Conservation (phyloP, 192 early-diverging fungal species). For the Podila clonocystis region DNA sequence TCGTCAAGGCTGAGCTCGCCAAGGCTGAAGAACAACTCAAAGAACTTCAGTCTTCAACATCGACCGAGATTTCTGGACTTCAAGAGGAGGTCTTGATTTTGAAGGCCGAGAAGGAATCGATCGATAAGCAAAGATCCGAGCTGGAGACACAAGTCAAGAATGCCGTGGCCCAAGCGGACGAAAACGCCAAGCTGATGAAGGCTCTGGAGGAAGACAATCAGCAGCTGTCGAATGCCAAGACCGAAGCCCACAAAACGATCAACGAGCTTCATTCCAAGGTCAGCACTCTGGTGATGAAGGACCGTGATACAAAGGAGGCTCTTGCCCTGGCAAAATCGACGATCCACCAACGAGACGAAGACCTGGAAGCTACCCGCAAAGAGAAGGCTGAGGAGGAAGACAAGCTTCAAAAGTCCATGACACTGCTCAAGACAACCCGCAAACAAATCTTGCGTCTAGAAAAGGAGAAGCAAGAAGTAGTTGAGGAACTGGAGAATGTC, state of each 20-base stretch:
- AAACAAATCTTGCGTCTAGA: conserved; percentile 64
- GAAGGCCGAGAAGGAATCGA: not conserved
- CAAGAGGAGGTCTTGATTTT: conserved; percentile 19
- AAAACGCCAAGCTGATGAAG: conserved; percentile 28
- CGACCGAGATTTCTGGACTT: conserved; percentile 18
- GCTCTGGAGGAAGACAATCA: conserved; percentile 47
- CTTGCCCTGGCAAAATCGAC: conserved; percentile 56
- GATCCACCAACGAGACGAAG: conserved; percentile 59
- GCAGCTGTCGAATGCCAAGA: conserved; percentile 41
- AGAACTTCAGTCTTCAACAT: not conserved
- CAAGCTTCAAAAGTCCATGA: conserved; percentile 56
- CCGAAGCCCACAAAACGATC: conserved; percentile 53
- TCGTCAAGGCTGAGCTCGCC: conserved; percentile 9
- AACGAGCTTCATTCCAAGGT: conserved; percentile 50
- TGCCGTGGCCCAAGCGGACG: conserved; percentile 25
- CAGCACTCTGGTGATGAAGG: conserved; percentile 31
- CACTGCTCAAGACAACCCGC: conserved; percentile 55
- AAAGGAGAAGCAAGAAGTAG: conserved; percentile 58
- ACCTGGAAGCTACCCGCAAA: conserved; percentile 47
- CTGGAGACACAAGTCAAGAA: conserved; percentile 27
- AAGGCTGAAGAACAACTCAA: conserved; percentile 22
- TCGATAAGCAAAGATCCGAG: conserved; percentile 25
- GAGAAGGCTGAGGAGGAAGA: conserved; percentile 55
- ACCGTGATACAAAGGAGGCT: conserved; percentile 59
- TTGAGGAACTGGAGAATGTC: conserved; percentile 50